Conservation (phyloP, 768 basidiomycete species). For the Suillus paluster region DNA sequence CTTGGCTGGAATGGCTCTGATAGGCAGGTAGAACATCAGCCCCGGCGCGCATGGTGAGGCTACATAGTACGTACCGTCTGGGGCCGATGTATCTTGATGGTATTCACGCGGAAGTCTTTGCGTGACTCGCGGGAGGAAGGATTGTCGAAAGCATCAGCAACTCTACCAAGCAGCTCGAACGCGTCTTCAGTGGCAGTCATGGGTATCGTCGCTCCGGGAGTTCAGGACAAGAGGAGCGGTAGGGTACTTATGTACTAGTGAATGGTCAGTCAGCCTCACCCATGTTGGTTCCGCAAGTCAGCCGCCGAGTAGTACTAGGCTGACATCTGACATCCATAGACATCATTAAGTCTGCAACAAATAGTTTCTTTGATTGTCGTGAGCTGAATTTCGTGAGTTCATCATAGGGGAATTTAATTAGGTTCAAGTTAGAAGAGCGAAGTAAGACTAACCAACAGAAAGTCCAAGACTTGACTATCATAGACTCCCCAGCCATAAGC, state of each 20-base stretch:
- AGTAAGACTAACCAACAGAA: too few relatives aligned
- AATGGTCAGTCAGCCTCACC: neutral
- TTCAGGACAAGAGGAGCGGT: neutral
- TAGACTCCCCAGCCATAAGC: too few relatives aligned
- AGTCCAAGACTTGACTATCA: too few relatives aligned
- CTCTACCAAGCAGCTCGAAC: slow-evolving; percentile 27
- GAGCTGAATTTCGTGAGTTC: neutral
- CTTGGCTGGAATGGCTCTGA: slow-evolving; percentile 24
- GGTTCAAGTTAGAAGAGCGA: too few relatives aligned
- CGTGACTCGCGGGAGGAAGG: slow-evolving; percentile 22
- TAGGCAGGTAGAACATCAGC: neutral
- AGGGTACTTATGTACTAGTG: neutral
- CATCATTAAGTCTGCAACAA: neutral
- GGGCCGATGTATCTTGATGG: slow-evolving; percentile 26
- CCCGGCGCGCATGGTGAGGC: neutral
- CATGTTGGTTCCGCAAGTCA: neutral
- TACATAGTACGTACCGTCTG: slow-evolving; percentile 29
- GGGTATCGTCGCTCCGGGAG: neutral
- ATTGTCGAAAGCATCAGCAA: slow-evolving; percentile 35
- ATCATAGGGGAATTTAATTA: too few relatives aligned
- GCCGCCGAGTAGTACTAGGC: neutral
- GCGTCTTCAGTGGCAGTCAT: slow-evolving; percentile 18
- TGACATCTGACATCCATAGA: neutral
- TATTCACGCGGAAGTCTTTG: slow-evolving; percentile 25
- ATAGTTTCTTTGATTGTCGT: neutral